A percentile compares a stretch with the other conserved stretches of the same genome.
These are phyloP conservation scores for Wickerhamiella kazuoi DNA, from an alignment of 805 yeast genomes.

Conservation along the genomic window DNA sequence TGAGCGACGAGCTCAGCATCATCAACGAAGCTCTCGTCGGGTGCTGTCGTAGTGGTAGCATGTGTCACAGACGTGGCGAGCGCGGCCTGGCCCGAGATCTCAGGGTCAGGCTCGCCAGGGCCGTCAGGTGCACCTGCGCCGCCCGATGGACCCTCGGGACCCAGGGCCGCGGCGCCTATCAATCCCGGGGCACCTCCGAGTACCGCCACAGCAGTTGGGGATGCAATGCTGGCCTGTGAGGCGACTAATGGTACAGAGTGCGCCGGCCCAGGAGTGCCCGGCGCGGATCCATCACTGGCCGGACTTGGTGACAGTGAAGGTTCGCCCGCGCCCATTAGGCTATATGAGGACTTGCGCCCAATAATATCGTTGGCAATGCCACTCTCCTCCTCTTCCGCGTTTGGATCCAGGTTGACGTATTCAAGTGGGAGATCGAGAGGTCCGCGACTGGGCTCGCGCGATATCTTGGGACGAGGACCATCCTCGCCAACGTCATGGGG, in stretches of 20 bases:
- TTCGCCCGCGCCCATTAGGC: constrained; percentile 1
- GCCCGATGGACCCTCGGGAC: no score
- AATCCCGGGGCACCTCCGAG: neutral
- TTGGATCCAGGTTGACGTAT: constrained; percentile 3
- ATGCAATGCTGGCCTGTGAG: neutral
- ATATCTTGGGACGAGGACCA: neutral
- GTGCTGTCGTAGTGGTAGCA: neutral
- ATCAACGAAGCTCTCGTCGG: neutral
- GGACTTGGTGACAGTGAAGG: neutral
- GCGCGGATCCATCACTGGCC: neutral
- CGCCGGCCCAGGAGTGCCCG: neutral
- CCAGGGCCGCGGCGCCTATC: no score
- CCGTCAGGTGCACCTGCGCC: constrained; percentile 1
- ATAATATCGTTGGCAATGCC: constrained; percentile 2
- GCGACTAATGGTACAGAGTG: neutral
- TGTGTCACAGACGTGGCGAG: neutral
- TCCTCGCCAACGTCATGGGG: no score
- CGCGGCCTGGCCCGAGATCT: neutral
- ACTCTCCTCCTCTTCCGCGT: neutral
- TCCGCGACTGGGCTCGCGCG: constrained; percentile 1
- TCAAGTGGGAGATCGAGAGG: constrained; percentile 7
- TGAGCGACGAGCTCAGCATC: neutral
- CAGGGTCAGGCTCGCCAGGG: constrained; percentile 1
- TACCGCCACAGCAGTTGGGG: neutral
- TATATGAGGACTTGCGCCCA: constrained; percentile 8